Evolutionary conservation across 441 rosid genomes (phyloP).

Genomic region (Syzygium syzygioides): DNA sequence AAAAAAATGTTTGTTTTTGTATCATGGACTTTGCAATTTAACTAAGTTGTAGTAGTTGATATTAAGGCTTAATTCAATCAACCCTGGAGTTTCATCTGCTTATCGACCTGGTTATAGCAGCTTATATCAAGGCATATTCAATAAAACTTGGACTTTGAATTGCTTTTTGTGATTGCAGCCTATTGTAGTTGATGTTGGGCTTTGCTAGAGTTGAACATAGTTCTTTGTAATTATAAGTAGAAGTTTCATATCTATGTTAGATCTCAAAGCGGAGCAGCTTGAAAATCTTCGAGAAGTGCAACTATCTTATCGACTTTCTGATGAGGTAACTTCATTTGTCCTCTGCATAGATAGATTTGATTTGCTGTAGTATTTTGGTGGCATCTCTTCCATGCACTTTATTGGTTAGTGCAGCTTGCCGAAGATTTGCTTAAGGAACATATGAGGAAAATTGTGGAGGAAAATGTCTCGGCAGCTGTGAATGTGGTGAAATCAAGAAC

Average conservation of each 20-base stretch:
- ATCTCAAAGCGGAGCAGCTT: constrained; percentile 60
- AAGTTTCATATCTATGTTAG: constrained; percentile 22
- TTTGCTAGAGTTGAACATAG: background rate
- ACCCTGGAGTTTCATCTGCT: background rate
- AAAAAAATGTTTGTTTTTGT: background rate
- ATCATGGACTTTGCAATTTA: background rate
- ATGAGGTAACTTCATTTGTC: constrained; percentile 49
- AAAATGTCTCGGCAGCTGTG: constrained; percentile 63
- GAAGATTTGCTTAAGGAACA: constrained; percentile 74
- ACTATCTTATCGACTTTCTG: constrained; percentile 59
- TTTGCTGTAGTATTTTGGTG: background rate
- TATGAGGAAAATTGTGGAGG: constrained; percentile 56
- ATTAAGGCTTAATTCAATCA: background rate
- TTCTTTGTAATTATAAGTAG: background rate
- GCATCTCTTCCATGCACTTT: background rate
- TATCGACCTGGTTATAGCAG: background rate
- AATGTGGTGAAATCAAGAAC: constrained; percentile 67
- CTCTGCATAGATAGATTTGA: background rate
- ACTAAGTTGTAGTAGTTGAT: background rate
- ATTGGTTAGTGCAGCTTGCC: constrained; percentile 60
- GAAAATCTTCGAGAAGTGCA: constrained; percentile 75
- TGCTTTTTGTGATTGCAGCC: background rate
- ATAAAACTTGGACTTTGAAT: background rate
- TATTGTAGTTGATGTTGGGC: background rate
- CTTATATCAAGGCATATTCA: background rate